Base-by-base conservation (phyloP, 2,329 filamentous ascomycete species). In the Colletotrichum tofieldiae region DNA sequence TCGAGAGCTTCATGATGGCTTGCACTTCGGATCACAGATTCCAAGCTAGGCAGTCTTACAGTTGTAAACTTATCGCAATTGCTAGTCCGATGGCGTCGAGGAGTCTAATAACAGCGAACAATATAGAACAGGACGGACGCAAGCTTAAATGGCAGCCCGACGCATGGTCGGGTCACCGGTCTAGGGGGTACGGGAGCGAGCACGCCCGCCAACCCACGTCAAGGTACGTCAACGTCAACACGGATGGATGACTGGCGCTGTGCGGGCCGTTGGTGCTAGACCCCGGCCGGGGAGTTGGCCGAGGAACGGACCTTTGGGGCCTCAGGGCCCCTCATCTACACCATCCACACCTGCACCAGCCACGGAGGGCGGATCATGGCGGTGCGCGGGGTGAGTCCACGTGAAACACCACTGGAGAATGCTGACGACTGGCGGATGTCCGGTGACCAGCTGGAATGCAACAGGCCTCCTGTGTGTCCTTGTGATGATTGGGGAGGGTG, bases 1-100 rank as follows among this genome's bases (percentile, higher is more conserved):
- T 71, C 52, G 75, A 67, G n/a, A 80, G 61, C 60, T 75, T 79
- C 82, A 83, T 83, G 59, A 51, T 75, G 16, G 49, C 18, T 43
- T 26, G n/a, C 35, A 41, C n/a, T 26, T 61, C 20, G 20, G 41
- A n/a, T 69, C 45, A 66, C 26, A 6, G 52, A 61, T 45, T 23
- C 20, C n/a, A 5, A 39, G 20, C 7, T 45, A 39, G 37, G 20
- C 12, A 9, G n/a, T 14, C 29, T 35, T 23, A 45, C 23, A 51
- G 9, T 45, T 58, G 26, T 18, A 37, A n/a, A 29, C 37, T 39
- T 29, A 41, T 49, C 20, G 18, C 11, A 11, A 51, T 23, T 39
- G 20, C n/a, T 8, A 54, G n/a, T 29, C 6, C 8, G 16, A 26
- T 45, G 52, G 12, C 20, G 23, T 67, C 20, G 14, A 47, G 11